Evolutionary conservation across 495 filamentous ascomycete species (phyloP), one percentile per base, ranked within the genome.

Genomic region (Xylaria flabelliformis): DNA sequence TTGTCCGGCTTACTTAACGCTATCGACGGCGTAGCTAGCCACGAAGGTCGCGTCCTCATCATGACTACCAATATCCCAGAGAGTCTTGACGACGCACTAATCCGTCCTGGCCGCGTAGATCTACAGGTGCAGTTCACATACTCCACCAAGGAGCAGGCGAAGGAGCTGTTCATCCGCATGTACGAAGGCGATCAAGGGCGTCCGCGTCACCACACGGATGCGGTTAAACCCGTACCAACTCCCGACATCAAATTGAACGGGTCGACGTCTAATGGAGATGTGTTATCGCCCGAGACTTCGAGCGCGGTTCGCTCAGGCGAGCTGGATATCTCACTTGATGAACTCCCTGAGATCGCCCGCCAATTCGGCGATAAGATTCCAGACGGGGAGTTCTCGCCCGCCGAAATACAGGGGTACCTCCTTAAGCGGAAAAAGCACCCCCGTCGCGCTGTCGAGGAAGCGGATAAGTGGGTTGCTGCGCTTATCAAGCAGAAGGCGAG

Each of bases 31-130:
- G 93, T 95, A 0, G 91, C 91, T 8, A 91, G 90, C 2, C 91
- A 94, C 68, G 93, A 95, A 81, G 93, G 93, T 34, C 87, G 92
- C 36, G 87, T 95, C 10, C 85, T 96, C 9, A 89, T 96, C 81
- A 94, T 96, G 90, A 96, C 93, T 0, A 95, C 92, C 29, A 97
- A 97, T 79, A 86, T 90, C 67, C 90, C 90, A 1, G 91, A 95
- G 72, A 84, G 86, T 21, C 85, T 97, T 3, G 93, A 96, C 77
- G 83, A 88, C 3, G 93, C 93, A 1, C 85, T 97, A 15, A 90
- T 93, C 69, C 88, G 93, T 1, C 91, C 92, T 0, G 93, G 92
- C 2, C 86, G 93, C 4, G 88, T 94, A 6, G 93, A 97, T 75
- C 84, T 92, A 73, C 87, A 92, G 75, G 88, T 95, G 7, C 78